Percentiles rank a stretch among this genome's conserved stretches.
Evolutionary conservation across 306 rosid genomes (phyloP).

Genomic region (Sicyos edulis): DNA sequence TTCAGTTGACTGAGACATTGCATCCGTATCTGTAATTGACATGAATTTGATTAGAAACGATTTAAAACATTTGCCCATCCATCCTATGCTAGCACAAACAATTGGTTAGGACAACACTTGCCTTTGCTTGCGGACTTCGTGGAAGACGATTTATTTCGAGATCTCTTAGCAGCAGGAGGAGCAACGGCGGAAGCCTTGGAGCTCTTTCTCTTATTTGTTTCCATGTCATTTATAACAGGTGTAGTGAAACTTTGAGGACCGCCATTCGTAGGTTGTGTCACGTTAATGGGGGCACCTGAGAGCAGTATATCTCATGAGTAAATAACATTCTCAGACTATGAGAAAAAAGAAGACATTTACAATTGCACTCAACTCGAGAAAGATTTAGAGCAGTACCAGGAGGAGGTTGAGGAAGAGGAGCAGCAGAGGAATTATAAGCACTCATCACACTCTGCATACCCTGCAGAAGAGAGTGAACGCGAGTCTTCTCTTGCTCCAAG

Average conservation of each 20-base stretch:
- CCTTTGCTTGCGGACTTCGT: slow-evolving; percentile 35
- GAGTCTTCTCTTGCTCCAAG: slow-evolving; percentile 56
- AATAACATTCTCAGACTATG: not conserved
- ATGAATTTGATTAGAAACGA: not conserved
- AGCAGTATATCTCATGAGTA: not conserved
- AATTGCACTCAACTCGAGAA: not conserved
- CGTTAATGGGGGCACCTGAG: slow-evolving; percentile 32
- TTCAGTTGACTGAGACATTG: slow-evolving; percentile 27
- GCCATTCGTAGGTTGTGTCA: slow-evolving; percentile 25
- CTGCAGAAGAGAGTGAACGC: slow-evolving; percentile 50
- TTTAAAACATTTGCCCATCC: not conserved
- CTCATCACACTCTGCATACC: slow-evolving; percentile 55
- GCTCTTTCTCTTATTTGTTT: slow-evolving; percentile 49
- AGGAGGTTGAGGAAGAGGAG: not conserved
- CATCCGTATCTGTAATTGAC: slow-evolving; percentile 29
- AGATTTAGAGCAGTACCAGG: slow-evolving; percentile 3
- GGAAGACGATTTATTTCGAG: slow-evolving; percentile 32
- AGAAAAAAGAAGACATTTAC: too few species aligned
- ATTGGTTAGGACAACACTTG: slow-evolving; percentile 15
- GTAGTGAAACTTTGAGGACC: slow-evolving; percentile 37
- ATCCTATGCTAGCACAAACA: too few species aligned
- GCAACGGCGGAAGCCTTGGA: slow-evolving; percentile 21
- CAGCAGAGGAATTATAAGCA: slow-evolving; percentile 35
- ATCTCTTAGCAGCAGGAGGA: slow-evolving; percentile 49
- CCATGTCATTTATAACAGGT: slow-evolving; percentile 25